A percentile compares a stretch with the other conserved stretches of the same genome.
Conservation (phyloP, 2,329 filamentous ascomycete species). For the Alternaria dauci region DNA sequence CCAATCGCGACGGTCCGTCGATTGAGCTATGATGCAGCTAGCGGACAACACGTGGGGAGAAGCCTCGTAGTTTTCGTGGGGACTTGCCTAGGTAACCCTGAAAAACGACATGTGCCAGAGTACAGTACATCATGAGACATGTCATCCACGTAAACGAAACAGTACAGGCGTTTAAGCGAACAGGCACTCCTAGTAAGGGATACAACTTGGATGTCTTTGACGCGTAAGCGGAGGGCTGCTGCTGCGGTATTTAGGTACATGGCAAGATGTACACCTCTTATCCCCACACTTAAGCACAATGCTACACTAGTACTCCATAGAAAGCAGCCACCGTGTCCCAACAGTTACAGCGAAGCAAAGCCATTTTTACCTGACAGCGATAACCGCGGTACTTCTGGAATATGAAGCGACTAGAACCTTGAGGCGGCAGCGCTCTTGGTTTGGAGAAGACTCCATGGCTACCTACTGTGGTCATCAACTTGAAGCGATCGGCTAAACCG, state of each 20-base stretch:
- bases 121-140: not conserved
- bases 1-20: conserved; percentile 9
- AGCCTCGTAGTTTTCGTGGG: not conserved
- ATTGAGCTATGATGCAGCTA: conserved; percentile 2
- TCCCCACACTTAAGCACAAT: not conserved
- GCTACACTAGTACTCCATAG: not conserved
- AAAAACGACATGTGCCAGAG: not conserved
- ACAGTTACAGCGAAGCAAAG: not conserved
- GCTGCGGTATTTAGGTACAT: not conserved
- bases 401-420: not conserved
- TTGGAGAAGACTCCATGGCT: not conserved
- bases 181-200: not conserved
- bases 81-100: not conserved
- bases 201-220: not conserved
- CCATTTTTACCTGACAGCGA: not conserved
- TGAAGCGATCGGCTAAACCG: too few relatives aligned
- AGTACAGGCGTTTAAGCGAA: not conserved
- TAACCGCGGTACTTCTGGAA: not conserved
- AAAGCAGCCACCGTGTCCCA: not conserved
- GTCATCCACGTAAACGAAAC: not conserved
- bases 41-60: conserved; percentile 7
- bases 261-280: not conserved
- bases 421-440: not conserved
- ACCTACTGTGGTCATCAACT: too few relatives aligned
- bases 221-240: not conserved